A percentile compares a stretch with the other conserved stretches of the same genome.
These are phyloP conservation scores for Caryopteris hybrid DNA, from an alignment of 305 asterid genomes.

Conservation along the genomic window DNA sequence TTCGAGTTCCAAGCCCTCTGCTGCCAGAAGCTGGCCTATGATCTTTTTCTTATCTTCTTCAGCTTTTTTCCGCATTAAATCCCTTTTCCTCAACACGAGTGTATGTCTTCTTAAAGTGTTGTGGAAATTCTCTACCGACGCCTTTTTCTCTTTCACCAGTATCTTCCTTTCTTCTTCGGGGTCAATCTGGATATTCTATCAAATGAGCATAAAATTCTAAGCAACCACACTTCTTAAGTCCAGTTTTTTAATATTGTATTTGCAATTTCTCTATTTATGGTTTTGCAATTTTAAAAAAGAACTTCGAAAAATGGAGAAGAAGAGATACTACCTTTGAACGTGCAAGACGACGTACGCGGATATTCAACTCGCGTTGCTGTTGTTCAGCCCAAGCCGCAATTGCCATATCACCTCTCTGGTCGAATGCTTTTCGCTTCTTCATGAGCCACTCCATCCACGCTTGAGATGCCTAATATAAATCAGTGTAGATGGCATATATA, in stretches of 20 bases:
- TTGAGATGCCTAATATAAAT: conserved; percentile 63
- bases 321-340: conserved; percentile 66
- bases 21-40: conserved; percentile 75
- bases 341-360: conserved; percentile 90
- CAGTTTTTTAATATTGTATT: no score
- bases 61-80: conserved; percentile 66
- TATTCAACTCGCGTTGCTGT: conserved; percentile 83
- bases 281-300: no score
- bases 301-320: no score
- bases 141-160: conserved; percentile 76
- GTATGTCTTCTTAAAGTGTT: conserved; percentile 77
- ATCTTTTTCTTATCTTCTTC: conserved; percentile 67
- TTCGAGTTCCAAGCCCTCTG: conserved; percentile 92
- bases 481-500: background rate
- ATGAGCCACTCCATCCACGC: conserved; percentile 94
- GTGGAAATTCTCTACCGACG: conserved; percentile 60
- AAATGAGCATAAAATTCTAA: background rate
- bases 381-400: conserved; percentile 97
- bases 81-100: conserved; percentile 75
- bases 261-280: no score
- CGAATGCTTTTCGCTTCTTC: conserved; percentile 87
- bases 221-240: background rate
- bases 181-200: conserved; percentile 51
- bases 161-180: conserved; percentile 93
- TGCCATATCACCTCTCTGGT: conserved; percentile 98